A percentile compares a stretch with the other conserved stretches of the same genome.
These are phyloP conservation scores for Lentinula novae-zelandiae DNA, from an alignment of 1,284 basidiomycete genomes.

Conservation along the genomic window DNA sequence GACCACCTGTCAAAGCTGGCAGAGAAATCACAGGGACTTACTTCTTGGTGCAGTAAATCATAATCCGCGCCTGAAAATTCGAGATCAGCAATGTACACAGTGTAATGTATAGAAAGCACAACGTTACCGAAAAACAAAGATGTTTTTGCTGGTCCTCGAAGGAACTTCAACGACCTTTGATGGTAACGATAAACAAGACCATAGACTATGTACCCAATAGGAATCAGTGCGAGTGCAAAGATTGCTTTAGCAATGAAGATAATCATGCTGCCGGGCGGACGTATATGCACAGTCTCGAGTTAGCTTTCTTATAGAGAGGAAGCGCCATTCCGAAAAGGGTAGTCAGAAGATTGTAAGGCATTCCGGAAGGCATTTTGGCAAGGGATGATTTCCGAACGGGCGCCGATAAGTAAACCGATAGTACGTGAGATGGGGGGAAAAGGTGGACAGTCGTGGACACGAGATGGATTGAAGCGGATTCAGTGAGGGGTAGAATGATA, in stretches of 20 bases:
- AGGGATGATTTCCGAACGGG: neutral
- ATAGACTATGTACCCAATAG: neutral
- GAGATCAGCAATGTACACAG: neutral
- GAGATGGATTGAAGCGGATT: neutral
- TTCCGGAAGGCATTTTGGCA: neutral
- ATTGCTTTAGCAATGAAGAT: neutral
- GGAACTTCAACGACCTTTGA: conserved; percentile 7
- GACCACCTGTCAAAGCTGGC: neutral
- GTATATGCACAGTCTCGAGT: neutral
- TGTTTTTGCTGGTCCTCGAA: conserved; percentile 11
- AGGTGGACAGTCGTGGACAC: neutral
- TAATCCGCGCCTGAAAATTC: conserved; percentile 20
- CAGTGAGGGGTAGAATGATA: no score
- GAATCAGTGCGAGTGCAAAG: neutral
- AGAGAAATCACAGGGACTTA: neutral
- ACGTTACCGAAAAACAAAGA: conserved; percentile 12
- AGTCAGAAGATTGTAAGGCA: no score
- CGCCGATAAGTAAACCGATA: neutral
- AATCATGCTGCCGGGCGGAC: neutral
- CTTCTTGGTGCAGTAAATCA: conserved; percentile 19
- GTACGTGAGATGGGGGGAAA: neutral
- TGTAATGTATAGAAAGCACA: neutral
- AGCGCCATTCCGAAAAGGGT: no score
- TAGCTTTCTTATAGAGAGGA: neutral
- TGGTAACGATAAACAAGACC: neutral